Evolutionary conservation across 2,329 filamentous ascomycete species (phyloP), one percentile per base, ranked within the genome.

Genomic region (Stachybotrys chlorohalonatus): DNA sequence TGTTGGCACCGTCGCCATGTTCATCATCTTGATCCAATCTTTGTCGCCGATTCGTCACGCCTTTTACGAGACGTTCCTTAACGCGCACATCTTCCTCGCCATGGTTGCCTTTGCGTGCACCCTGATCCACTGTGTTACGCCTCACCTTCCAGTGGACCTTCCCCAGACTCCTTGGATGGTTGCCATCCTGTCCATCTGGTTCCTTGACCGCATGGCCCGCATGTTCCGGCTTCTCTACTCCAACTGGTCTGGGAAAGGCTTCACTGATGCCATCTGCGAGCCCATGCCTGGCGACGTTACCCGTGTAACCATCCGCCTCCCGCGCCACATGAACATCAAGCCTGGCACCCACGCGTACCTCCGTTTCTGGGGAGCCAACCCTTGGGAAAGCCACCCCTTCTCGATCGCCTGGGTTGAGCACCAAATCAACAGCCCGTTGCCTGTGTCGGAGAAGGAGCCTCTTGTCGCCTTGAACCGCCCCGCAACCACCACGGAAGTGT

Each of bases 1-100:
- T 63, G 73, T 85, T 31, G 85, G 79, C 49, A 80, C 75, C 2
- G 68, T 81, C 51, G 78, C 81, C 45, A 81, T 96, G 66, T 62
- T 82, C 47, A 67, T 88, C 49, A 76, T 97, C 49, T 65, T 88
- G 53, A 64, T 95, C 52, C 75, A 86, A 31, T 86, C 90, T 9
- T 75, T 88, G 53, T 93, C 90, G 2, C 87, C 91, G 0, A 67
- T 99, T 52, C 86, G 94, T 57, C 93, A 96, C 70, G 91, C 92
- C 46, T 96, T 96, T 68, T 99, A 99, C 74, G 94, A 99, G 74
- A 95, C 90, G 1, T 99, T 99, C 74, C 80, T 97, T 63, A 90
- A 89, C 67, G 72, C 87, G 32, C 94, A 97, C 73, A 91, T 95
- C 62, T 69, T 89, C 45, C 74, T 95, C 52, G 90, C 86, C 46